phyloP scores from a whole-genome alignment of 179 eudicot genomes.

The Beta corolliflora region DNA sequence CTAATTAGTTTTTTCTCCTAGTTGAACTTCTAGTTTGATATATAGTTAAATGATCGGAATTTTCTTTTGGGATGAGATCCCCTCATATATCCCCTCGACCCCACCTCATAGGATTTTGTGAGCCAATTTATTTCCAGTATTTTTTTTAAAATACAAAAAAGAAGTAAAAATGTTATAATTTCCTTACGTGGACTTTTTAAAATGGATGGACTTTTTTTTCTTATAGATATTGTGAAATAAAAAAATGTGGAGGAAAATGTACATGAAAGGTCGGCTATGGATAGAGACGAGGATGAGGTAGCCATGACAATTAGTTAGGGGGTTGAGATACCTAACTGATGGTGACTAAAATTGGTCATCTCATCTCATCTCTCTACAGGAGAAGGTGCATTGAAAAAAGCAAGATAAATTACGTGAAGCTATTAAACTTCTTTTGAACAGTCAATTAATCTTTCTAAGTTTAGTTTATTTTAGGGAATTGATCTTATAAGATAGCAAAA shows the following conservation, averaged over 20 bases:
- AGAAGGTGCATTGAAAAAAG: conserved; percentile 23
- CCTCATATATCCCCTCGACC: no score
- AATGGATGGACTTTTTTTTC: not conserved
- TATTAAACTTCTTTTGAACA: conserved; percentile 14
- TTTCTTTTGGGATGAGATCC: no score
- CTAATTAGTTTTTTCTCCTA: no score
- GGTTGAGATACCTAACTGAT: conserved; percentile 40
- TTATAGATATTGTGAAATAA: not conserved
- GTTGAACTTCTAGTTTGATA: no score
- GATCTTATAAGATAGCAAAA: not conserved
- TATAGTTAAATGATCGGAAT: no score
- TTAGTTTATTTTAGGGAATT: not conserved
- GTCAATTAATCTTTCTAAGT: conserved; percentile 15
- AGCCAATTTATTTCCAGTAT: no score
- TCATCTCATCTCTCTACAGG: conserved; percentile 8
- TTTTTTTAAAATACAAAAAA: no score
- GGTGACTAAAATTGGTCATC: conserved; percentile 25
- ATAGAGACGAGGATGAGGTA: conserved; percentile 32
- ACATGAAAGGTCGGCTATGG: conserved; percentile 29
- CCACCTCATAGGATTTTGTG: no score
- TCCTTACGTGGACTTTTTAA: no score
- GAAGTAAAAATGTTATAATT: no score
- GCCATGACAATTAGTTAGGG: conserved; percentile 24
- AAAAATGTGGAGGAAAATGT: not conserved
- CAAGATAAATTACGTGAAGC: conserved; percentile 26